A percentile compares a stretch with the other conserved stretches of the same genome.
Conservation (phyloP, 768 basidiomycete species). For the Amanita rubescens region DNA sequence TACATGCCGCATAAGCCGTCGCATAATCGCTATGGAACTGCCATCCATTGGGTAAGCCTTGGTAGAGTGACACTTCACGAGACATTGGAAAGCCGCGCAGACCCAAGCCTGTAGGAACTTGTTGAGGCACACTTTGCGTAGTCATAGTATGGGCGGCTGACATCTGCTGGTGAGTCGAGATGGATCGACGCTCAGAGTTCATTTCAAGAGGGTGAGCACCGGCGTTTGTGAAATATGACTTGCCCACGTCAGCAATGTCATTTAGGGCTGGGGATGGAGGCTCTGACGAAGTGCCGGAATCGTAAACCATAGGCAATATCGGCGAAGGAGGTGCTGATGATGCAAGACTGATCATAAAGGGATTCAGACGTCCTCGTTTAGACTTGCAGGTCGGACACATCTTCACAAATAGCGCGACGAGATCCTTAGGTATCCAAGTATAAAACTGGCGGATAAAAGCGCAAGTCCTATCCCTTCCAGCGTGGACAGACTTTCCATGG, state of each 20-base stretch:
- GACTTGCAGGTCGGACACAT: constrained; percentile 68
- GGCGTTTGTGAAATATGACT: neutral
- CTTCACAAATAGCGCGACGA: constrained; percentile 72
- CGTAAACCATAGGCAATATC: neutral
- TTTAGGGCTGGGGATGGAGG: neutral
- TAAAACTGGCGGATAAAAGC: constrained; percentile 59
- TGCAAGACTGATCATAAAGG: constrained; percentile 5
- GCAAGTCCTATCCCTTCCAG: constrained; percentile 75
- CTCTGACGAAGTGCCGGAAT: neutral
- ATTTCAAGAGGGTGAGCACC: no score
- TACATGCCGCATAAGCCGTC: constrained; percentile 29
- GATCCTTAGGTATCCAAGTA: constrained; percentile 81
- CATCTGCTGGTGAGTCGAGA: neutral
- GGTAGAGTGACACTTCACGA: constrained; percentile 40
- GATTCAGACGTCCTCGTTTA: constrained; percentile 28
- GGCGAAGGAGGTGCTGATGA: neutral
- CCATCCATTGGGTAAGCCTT: constrained; percentile 42
- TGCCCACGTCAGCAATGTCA: neutral
- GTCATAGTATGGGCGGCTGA: neutral
- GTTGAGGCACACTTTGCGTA: neutral
- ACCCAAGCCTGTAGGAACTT: neutral
- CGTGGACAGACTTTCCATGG: constrained; percentile 59
- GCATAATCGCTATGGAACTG: constrained; percentile 32
- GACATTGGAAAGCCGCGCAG: constrained; percentile 28
- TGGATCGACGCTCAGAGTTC: no score